Evolutionary conservation across 164 flowering plant species (phyloP), one percentile per base, ranked within the genome.

Genomic region (Dillenia suffruticosa): DNA sequence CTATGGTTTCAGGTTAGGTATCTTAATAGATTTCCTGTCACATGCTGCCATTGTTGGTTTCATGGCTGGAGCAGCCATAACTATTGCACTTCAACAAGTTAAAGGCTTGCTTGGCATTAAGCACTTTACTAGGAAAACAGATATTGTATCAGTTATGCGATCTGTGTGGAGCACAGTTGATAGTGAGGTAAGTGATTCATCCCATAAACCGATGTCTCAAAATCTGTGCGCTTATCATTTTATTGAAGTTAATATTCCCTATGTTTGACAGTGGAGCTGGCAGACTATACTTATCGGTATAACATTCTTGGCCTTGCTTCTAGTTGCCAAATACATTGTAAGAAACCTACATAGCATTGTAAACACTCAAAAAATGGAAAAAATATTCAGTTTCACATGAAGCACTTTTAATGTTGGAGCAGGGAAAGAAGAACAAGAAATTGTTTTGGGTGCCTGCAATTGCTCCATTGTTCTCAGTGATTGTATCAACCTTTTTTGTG

Each of bases 21-120:
- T 94, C 80, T 69, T 94, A 70, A 87, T 94, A 24, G 98, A 93
- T 65, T 93, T 93, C 73, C 78, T 90, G 54, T 90, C 98, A 24
- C 98, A 94, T 73, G 97, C 98, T 66, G 96, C 98, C 12, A 70
- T 94, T 48, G 98, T 94, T 57, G 98, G 97, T 47, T 94, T 94
- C 65, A 89, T 91, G 99, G 97, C 77, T 45, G 99, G 99, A 62
- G 97, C 97, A 58, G 99, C 99, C 56, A 79, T 91, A 49, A 91
- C 97, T n/a, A 94, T 94, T 67, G 80, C 93, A 17, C 91, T 94
- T 44, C 99, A 94, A 70, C 99, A 94, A 70, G 92, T 94, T 19
- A 94, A 91, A 70, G 96, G 97, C 22, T 85, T 94, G 60, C 88
- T 94, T 32, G 99, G 99, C 48, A 86, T 94, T 43, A 66, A 65